Evolutionary conservation across 805 yeast species (phyloP).

Genomic region (Candida anglica): DNA sequence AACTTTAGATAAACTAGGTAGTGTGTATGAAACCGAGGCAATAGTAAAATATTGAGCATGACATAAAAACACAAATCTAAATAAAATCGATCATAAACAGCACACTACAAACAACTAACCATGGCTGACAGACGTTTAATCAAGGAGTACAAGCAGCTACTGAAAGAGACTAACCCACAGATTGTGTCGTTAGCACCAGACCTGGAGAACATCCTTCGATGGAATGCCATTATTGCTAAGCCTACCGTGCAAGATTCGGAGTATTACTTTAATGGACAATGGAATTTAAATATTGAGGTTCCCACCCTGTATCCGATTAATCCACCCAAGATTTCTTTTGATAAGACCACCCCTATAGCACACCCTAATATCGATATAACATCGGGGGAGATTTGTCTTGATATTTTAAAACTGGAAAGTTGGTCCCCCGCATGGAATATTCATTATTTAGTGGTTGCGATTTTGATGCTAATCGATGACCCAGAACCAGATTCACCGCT

Average conservation of each 20-base stretch:
- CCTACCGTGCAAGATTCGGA: slow-evolving; percentile 43
- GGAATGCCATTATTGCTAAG: slow-evolving; percentile 52
- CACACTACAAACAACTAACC: too few relatives aligned
- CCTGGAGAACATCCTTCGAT: slow-evolving; percentile 42
- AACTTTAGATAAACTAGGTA: too few relatives aligned
- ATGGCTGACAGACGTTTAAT: slow-evolving; percentile 41
- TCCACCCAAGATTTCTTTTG: slow-evolving; percentile 56
- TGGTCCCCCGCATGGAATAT: slow-evolving; percentile 81
- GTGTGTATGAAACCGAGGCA: too few relatives aligned
- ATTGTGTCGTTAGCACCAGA: slow-evolving; percentile 44
- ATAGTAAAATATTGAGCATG: too few relatives aligned
- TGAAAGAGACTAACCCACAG: slow-evolving; percentile 30
- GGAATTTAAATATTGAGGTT: slow-evolving; percentile 45
- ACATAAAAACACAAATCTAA: too few relatives aligned
- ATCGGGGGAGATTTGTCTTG: slow-evolving; percentile 70
- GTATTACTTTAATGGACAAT: slow-evolving; percentile 46
- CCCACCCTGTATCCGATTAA: slow-evolving; percentile 50
- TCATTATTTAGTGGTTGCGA: slow-evolving; percentile 51
- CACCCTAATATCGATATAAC: slow-evolving; percentile 38
- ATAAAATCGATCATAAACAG: too few relatives aligned
- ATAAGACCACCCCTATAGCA: slow-evolving; percentile 29
- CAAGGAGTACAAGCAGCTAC: slow-evolving; percentile 33
- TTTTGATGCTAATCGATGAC: slow-evolving; percentile 51
- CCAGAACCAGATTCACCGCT: slow-evolving; percentile 74
- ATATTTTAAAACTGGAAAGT: slow-evolving; percentile 49